Base-by-base conservation (phyloP, 73 alveolate genomes). In the Strombidium stylifer region DNA sequence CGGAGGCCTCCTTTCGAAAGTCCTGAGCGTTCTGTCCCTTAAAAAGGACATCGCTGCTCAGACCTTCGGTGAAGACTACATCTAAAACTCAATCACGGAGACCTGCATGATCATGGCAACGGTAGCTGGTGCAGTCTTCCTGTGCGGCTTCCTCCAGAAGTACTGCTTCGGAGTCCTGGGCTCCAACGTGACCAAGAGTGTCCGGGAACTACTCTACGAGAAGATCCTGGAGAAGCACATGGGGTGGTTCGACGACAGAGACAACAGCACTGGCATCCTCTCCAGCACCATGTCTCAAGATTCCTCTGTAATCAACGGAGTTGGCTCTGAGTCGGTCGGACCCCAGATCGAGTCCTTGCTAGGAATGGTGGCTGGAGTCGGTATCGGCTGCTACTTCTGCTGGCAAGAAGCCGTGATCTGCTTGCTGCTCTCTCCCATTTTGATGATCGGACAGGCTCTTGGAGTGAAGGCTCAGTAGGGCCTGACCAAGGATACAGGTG, bases 361-460 rank as follows among this genome's bases (percentile, higher is more conserved):
- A 7, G 76, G 81, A 8, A 48, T 74, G 21, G 25, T 84, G 7
- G 37, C 55, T 32, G 96, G 93, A 15, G 26, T 87, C 2, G 88
- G 41, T 0, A 75, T 87, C 21, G 83, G 92, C 0, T 77, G 83
- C 47, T 10, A 36, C 37, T 72, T 46, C 52, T 48, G 62, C 20
- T 87, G 96, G 96, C 49, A 71, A 77, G 53, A 78, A 12, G 65
- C 94, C 0, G 48, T 83, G 6, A 84, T 77, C 16, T 42, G 74
- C 37, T 65, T 87, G 24, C 92, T 73, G 1, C 25, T 62, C 46
- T 55, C 77, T 25, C 96, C 96, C 0, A 25, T 84, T 15, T 61
- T 86, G 77, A 41, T 76, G 36, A 19, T 60, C 12, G 60, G 74
- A n/a, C 50, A 60, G 5, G 23, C 27, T 37, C 37, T 60, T 42